Evolutionary conservation across 1,284 basidiomycete species (phyloP), one percentile per base, ranked within the genome.

Genomic region (Tilletia indica): DNA sequence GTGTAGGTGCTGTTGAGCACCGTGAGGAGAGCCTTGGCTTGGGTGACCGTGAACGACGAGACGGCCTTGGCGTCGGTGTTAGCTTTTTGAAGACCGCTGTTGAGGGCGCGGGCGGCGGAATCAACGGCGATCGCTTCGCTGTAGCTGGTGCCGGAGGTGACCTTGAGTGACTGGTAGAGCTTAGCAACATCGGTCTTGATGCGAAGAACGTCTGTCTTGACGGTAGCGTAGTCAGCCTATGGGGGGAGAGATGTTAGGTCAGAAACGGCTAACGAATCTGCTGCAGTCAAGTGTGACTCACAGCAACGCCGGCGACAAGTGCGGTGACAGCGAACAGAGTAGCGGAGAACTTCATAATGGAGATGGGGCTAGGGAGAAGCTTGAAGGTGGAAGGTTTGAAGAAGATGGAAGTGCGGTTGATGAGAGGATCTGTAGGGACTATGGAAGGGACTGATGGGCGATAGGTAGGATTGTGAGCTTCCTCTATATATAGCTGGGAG

Each of bases 191-290:
- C 69, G 16, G 51, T 31, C 34, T 71, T 54, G 56, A 72, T 72
- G 4, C 11, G 25, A 8, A 47, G 19, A 34, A 72, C 71, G 45
- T 72, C 71, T 25, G 38, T 42, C 68, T 72, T 72, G 71, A 72
- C 68, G 31, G 45, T 69, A 14, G 71, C 71, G 42, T 70, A 31
- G 61, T 72, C 68, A 56, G 38, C 70, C 19, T 48, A 21, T 14
- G 38, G 34, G 6, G 39, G 19, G 61, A 56, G 68, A 47, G 36
- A 11, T 6, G 48, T 49, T 31, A 45, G 45, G 68, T 72, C 14
- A 14, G 70, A 47, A 25, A n/a, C 6, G 12, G 51, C 25, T 0
- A 31, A 31, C 25, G 25, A 31, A 45, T 45, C 9, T 14, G 42
- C 42, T 45, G 9, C 42, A 45, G 14, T 14, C 6, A 45, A 8